Percentiles rank a stretch among this genome's conserved stretches.
Evolutionary conservation across 371 early-diverging fungal genomes (phyloP).

Genomic region (Mortierella sp.): DNA sequence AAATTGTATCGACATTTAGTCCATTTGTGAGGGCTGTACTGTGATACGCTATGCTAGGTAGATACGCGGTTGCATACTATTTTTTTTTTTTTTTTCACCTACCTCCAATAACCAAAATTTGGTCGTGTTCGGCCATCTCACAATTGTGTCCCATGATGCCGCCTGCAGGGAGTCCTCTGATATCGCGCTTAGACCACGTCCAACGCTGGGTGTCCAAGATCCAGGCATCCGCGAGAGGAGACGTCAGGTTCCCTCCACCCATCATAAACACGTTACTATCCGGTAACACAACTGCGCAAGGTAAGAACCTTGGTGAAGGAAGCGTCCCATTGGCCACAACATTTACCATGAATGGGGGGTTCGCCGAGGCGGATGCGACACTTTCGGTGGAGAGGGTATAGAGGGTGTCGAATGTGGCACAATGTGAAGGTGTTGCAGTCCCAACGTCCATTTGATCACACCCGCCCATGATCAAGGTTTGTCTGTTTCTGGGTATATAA

Average conservation of each 20-base stretch:
- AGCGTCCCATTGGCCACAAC: conserved; percentile 5
- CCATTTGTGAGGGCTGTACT: neutral
- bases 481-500: conserved; percentile 12
- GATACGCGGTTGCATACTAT: neutral
- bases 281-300: conserved; percentile 29
- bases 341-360: neutral
- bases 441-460: conserved; percentile 26
- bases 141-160: conserved; percentile 51
- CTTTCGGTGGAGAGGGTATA: conserved; percentile 30
- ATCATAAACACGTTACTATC: conserved; percentile 34
- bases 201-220: conserved; percentile 32
- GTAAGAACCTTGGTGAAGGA: conserved; percentile 30
- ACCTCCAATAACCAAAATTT: conserved; percentile 52
- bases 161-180: conserved; percentile 16
- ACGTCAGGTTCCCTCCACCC: conserved; percentile 28
- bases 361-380: conserved; percentile 1
- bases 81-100: conserved; percentile 8
- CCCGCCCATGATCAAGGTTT: conserved; percentile 48
- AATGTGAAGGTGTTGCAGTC: conserved; percentile 16
- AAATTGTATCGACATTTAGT: neutral
- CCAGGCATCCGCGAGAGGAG: conserved; percentile 32
- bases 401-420: conserved; percentile 36
- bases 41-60: neutral
- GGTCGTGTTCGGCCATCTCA: conserved; percentile 14
- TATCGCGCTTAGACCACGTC: conserved; percentile 28